These are phyloP conservation scores for Tetradesmus lagerheimii DNA, from an alignment of 139 green algal genomes.

Conservation along the genomic window DNA sequence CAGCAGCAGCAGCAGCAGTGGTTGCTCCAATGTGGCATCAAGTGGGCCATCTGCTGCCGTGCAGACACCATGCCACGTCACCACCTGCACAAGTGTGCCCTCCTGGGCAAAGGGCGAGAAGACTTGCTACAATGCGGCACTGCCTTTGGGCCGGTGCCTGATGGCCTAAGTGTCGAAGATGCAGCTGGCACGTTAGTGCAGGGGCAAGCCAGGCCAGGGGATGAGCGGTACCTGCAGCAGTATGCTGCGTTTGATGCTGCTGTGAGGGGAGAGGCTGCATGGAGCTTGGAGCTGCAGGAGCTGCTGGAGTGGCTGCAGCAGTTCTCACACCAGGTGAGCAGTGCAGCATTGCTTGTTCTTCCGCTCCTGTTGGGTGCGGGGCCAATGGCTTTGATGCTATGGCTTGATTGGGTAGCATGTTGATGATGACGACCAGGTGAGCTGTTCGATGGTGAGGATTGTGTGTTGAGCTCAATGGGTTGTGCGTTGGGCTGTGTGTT, in stretches of 20 bases:
- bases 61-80: conserved; percentile 2
- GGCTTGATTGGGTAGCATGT: no score
- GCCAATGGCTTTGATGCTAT: no score
- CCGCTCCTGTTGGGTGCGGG: no score
- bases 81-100: conserved; percentile 1
- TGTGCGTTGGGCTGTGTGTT: no score
- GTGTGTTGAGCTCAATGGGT: neutral
- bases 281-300: neutral
- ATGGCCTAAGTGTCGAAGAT: neutral
- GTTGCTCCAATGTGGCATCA: conserved; percentile 12
- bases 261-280: neutral
- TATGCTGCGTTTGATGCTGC: conserved; percentile 29
- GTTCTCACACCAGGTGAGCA: neutral
- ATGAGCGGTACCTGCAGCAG: neutral
- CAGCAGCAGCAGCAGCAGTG: conserved; percentile 1
- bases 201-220: neutral
- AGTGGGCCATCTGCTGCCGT: neutral
- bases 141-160: neutral
- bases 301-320: conserved; percentile 32
- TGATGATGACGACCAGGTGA: no score
- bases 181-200: neutral
- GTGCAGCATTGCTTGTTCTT: no score
- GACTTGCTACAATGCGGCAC: neutral
- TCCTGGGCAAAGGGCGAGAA: conserved; percentile 19
- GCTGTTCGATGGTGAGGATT: neutral